Evolutionary conservation across 495 filamentous ascomycete species (phyloP).

Genomic region (Xylona heveae): DNA sequence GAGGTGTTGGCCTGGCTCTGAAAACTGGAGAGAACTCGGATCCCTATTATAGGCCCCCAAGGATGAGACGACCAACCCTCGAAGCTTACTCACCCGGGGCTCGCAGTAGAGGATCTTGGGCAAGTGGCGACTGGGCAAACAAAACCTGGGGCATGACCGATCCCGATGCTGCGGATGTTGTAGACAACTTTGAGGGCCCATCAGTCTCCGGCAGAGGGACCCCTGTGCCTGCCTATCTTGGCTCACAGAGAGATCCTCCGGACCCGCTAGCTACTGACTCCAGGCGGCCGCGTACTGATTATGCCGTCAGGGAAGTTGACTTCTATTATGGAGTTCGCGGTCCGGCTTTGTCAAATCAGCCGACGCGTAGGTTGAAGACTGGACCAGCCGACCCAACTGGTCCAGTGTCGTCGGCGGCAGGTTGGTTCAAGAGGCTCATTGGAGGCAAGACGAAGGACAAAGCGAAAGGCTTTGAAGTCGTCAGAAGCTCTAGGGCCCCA

Average conservation of each 20-base stretch:
- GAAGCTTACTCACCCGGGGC: slow-evolving; percentile 23
- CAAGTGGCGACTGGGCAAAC: slow-evolving; percentile 28
- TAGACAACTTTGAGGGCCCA: slow-evolving; percentile 23
- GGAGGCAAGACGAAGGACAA: slow-evolving; percentile 71
- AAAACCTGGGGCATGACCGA: slow-evolving; percentile 17
- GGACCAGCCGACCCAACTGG: slow-evolving; percentile 89
- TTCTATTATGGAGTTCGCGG: slow-evolving; percentile 88
- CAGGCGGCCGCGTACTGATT: slow-evolving; percentile 35
- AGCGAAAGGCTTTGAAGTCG: slow-evolving; percentile 90
- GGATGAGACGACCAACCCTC: slow-evolving; percentile 36
- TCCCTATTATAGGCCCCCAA: slow-evolving; percentile 70
- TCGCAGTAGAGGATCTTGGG: slow-evolving; percentile 25
- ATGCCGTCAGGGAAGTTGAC: slow-evolving; percentile 79
- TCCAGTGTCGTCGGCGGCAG: slow-evolving; percentile 66
- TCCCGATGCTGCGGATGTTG: slow-evolving; percentile 19
- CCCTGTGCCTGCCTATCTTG: slow-evolving; percentile 28
- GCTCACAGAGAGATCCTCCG: slow-evolving; percentile 29
- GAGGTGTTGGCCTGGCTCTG: slow-evolving; percentile 22
- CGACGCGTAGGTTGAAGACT: slow-evolving; percentile 68
- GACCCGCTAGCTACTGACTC: slow-evolving; percentile 43
- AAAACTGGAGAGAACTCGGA: slow-evolving; percentile 29
- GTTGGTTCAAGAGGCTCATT: slow-evolving; percentile 66
- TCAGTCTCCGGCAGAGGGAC: slow-evolving; percentile 29
- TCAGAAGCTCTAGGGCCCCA: slow-evolving; percentile 55
- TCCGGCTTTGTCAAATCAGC: slow-evolving; percentile 63